Percentiles rank a stretch among this genome's conserved stretches.
phyloP scores from a whole-genome alignment of 345 rosid genomes.

The Brassica cretica region DNA sequence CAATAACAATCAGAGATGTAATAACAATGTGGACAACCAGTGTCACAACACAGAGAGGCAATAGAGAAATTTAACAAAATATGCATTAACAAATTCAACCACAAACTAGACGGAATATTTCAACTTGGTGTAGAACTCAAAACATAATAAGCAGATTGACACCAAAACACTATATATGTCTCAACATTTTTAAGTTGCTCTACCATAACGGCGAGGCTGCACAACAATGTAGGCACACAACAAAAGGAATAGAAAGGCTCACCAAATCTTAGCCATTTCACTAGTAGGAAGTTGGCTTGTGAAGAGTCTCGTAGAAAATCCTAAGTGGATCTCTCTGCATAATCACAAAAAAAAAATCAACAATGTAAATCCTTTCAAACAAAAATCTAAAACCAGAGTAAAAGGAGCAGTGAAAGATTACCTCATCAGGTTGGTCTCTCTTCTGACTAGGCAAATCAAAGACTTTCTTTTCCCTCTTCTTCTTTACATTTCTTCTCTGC shows the following conservation, averaged over 20 bases:
- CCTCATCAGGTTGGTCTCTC: conserved; percentile 81
- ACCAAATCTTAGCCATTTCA: conserved; percentile 95
- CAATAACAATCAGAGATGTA: not conserved
- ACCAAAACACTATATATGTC: not conserved
- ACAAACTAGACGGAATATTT: not conserved
- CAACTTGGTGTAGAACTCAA: not conserved
- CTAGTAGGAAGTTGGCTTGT: conserved; percentile 76
- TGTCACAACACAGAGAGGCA: not conserved
- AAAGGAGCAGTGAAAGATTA: conserved; percentile 21
- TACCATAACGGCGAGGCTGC: not conserved
- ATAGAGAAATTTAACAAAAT: not conserved
- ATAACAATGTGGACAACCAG: not conserved
- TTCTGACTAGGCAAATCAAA: conserved; percentile 89
- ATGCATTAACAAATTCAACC: not conserved
- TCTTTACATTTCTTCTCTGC: not conserved
- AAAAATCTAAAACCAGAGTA: not conserved
- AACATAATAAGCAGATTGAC: conserved; percentile 1
- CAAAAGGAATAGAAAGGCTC: conserved; percentile 33
- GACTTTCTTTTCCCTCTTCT: conserved; percentile 73
- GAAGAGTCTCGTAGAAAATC: conserved; percentile 80
- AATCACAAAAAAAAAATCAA: conserved; percentile 26
- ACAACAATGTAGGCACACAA: not conserved
- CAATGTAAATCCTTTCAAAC: not conserved
- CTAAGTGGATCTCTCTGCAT: conserved; percentile 91
- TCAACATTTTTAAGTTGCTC: not conserved